Percentiles rank a stretch among this genome's conserved stretches.
Conservation (phyloP, 257 asterid species). For the Solanum chiquidenum region DNA sequence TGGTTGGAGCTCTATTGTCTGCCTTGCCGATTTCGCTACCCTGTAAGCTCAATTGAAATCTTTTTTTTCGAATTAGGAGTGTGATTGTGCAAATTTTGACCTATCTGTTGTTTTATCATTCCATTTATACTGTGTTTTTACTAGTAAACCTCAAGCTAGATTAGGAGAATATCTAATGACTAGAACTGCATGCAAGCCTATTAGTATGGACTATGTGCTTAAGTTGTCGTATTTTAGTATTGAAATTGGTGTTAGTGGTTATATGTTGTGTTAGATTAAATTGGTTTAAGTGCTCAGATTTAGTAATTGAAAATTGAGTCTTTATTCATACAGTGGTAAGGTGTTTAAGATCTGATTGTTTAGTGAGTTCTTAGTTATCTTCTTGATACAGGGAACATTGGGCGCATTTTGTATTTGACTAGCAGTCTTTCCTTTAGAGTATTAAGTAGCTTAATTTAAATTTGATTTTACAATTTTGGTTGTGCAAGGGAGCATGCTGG, state of each 20-base stretch:
- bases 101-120: neutral
- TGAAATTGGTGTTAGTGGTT: neutral
- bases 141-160: neutral
- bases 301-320: neutral
- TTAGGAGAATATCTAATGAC: neutral
- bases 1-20: slow-evolving; percentile 74
- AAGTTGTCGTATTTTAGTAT: neutral
- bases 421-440: neutral
- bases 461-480: neutral
- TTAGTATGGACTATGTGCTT: neutral
- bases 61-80: neutral
- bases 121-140: neutral
- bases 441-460: neutral
- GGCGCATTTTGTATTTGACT: neutral
- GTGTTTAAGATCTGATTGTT: neutral
- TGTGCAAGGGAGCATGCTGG: neutral
- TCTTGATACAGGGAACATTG: neutral
- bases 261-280: neutral
- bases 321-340: neutral
- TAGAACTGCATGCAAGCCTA: neutral
- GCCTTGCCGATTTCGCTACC: slow-evolving; percentile 70
- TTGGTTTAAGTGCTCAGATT: neutral
- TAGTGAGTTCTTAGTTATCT: neutral
- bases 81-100: neutral
- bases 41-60: slow-evolving; percentile 31